Conservation (phyloP, 1,284 basidiomycete genomes). For the Apiotrichum veenhuisii region DNA sequence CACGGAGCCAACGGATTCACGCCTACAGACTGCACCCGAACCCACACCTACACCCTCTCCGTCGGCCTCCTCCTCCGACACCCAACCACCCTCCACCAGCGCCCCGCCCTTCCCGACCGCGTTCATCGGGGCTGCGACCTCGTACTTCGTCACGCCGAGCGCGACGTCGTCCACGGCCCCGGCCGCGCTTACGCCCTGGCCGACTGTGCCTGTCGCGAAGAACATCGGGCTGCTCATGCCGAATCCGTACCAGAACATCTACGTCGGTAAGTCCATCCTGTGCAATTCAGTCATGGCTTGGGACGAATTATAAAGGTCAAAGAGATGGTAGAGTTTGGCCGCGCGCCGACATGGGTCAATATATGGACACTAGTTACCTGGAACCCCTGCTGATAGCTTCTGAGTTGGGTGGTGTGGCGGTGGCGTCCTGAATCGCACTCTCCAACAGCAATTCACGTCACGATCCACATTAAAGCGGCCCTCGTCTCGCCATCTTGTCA, state of each 20-base stretch:
- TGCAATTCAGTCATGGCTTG: too few relatives aligned
- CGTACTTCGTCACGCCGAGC: neutral
- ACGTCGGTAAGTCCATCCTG: conserved; percentile 38
- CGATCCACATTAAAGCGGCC: too few relatives aligned
- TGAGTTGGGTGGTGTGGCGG: neutral
- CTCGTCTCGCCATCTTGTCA: too few relatives aligned
- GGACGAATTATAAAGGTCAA: neutral
- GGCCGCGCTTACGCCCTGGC: conserved; percentile 3
- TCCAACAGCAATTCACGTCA: neutral
- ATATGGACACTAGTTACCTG: too few relatives aligned
- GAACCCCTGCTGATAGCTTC: too few relatives aligned
- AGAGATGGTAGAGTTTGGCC: too few relatives aligned
- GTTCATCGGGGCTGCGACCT: neutral
- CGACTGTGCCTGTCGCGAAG: conserved; percentile 28
- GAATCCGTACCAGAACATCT: conserved; percentile 33
- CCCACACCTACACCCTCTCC: neutral
- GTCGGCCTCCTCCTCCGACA: neutral
- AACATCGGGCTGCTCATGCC: conserved; percentile 48
- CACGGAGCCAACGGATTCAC: neutral
- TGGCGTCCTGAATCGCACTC: too few relatives aligned
- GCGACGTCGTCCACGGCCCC: neutral
- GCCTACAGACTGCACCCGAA: too few relatives aligned
- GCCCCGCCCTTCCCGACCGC: neutral
- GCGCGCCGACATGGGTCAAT: too few relatives aligned
- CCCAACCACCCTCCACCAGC: neutral